Conservation (phyloP, 352 stramenopile species). For the Phytophthora meadii region DNA sequence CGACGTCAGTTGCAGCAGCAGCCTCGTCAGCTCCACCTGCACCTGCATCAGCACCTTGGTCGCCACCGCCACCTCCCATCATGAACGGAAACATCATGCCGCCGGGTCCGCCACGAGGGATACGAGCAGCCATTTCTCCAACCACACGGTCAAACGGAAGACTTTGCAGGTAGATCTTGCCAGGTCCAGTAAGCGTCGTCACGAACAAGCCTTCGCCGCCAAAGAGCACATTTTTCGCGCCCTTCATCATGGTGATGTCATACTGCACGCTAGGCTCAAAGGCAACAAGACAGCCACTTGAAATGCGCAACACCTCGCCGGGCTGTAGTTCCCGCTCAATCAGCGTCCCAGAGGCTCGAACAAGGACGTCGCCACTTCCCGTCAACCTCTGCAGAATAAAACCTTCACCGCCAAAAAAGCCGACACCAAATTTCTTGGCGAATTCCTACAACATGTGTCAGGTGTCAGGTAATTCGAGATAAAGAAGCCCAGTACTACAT, state of each 20-base stretch:
- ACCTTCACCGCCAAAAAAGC: constrained; percentile 95
- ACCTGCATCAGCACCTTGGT: constrained; percentile 31
- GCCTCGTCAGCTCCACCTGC: constrained; percentile 39
- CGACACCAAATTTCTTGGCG: constrained; percentile 88
- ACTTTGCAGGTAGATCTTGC: constrained; percentile 92
- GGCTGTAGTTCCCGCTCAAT: constrained; percentile 88
- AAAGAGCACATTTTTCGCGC: constrained; percentile 95
- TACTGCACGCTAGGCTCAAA: constrained; percentile 90
- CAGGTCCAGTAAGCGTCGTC: constrained; percentile 92
- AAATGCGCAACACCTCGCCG: constrained; percentile 92
- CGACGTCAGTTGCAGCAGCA: constrained; percentile 27
- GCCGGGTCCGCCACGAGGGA: constrained; percentile 77
- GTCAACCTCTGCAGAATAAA: constrained; percentile 95
- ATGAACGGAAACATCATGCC: constrained; percentile 91
- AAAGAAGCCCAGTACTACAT: background rate
- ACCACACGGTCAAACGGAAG: constrained; percentile 94
- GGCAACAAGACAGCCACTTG: constrained; percentile 91
- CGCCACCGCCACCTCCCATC: constrained; percentile 60
- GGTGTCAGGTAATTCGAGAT: too few relatives aligned
- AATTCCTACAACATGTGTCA: constrained; percentile 68
- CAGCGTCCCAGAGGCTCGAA: constrained; percentile 91
- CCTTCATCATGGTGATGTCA: constrained; percentile 92
- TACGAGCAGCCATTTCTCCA: constrained; percentile 89
- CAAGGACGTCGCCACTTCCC: constrained; percentile 89
- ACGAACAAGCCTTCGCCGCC: constrained; percentile 95